These are phyloP conservation scores for Clarkia xantiana DNA, from an alignment of 345 rosid genomes.

Conservation along the genomic window DNA sequence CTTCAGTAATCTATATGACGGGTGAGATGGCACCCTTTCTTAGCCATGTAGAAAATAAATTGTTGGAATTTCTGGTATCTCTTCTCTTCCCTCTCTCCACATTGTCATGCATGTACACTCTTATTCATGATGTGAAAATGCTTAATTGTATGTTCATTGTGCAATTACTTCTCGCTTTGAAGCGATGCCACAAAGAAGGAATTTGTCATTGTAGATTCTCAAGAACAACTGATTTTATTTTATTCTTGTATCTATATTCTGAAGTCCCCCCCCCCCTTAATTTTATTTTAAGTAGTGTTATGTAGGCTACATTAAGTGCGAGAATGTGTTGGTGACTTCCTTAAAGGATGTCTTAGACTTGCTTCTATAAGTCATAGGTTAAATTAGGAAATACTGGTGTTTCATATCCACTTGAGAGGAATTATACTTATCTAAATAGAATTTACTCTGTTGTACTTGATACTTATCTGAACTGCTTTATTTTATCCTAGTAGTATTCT, in stretches of 20 bases:
- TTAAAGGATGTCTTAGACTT: slow-evolving; percentile 62
- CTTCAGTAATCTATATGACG: slow-evolving; percentile 91
- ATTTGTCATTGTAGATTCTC: slow-evolving; percentile 79
- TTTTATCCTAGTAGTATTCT: neutral
- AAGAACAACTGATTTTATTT: slow-evolving; percentile 1
- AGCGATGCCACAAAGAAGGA: slow-evolving; percentile 84
- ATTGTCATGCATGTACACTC: neutral
- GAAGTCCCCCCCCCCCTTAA: neutral
- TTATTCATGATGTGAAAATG: neutral
- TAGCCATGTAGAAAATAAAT: slow-evolving; percentile 78
- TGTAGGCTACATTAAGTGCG: slow-evolving; percentile 93
- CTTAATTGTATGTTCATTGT: slow-evolving; percentile 11
- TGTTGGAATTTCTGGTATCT: slow-evolving; percentile 95
- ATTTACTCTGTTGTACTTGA: neutral
- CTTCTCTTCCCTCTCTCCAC: slow-evolving; percentile 2
- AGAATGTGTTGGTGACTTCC: slow-evolving; percentile 92
- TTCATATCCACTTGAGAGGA: no score
- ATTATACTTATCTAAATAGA: no score
- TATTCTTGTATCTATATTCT: neutral
- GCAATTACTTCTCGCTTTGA: slow-evolving; percentile 91
- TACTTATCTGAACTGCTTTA: neutral
- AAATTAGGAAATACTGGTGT: no score
- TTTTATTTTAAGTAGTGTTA: slow-evolving; percentile 7
- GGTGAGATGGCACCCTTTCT: slow-evolving; percentile 87
- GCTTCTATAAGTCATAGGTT: no score